These are phyloP conservation scores for Debaryomyces sp. DNA, from an alignment of 1,139 yeast species.

Conservation along the genomic window DNA sequence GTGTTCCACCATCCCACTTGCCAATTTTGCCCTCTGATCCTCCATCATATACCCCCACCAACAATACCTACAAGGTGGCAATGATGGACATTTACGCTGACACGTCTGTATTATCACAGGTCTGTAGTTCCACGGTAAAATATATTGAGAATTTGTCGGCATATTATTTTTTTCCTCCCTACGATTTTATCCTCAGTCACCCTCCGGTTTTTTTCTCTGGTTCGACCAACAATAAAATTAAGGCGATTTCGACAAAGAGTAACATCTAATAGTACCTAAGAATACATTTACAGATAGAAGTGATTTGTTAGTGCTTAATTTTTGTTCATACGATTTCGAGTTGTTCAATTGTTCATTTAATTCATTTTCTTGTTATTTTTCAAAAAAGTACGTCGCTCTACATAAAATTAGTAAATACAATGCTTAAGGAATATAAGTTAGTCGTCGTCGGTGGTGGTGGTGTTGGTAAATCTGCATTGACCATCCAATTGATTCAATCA, in stretches of 20 bases:
- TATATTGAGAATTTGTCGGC: not conserved
- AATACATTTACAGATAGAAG: not conserved
- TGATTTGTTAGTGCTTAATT: not conserved
- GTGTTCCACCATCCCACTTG: not conserved
- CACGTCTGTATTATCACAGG: not conserved
- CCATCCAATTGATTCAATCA: slow-evolving; percentile 86
- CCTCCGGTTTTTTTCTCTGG: not conserved
- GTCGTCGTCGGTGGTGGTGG: slow-evolving; percentile 99
- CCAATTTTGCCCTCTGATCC: not conserved
- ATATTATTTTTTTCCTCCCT: not conserved
- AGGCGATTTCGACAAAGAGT: not conserved
- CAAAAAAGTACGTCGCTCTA: not conserved
- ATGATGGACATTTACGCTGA: not conserved
- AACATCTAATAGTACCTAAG: not conserved
- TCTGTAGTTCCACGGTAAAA: not conserved
- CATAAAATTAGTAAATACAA: slow-evolving; percentile 13
- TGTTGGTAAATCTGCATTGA: slow-evolving; percentile 95
- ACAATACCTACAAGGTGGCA: not conserved
- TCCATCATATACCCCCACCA: not conserved
- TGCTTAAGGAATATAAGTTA: slow-evolving; percentile 72
- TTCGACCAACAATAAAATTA: not conserved
- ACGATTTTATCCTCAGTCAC: not conserved
- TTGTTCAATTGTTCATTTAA: not conserved
- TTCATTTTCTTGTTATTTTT: slow-evolving; percentile 1
- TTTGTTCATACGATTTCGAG: not conserved